Conservation (phyloP, 2,329 filamentous ascomycete species). For the Metarhizium anisopliae region DNA sequence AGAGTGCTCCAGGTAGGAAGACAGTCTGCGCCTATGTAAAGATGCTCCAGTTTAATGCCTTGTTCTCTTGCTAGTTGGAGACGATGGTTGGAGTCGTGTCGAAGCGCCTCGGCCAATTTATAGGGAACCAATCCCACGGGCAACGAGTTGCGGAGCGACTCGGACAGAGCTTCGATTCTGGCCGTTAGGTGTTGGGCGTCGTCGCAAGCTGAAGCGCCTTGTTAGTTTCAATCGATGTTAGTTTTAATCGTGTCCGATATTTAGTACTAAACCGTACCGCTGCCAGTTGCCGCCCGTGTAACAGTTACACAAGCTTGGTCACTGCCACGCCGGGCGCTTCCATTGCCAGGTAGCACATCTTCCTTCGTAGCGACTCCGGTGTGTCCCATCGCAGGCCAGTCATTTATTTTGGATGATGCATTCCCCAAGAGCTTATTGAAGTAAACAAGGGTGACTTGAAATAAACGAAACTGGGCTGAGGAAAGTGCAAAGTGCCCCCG, state of each 20-base stretch:
- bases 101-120: conserved; percentile 13
- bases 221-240: neutral
- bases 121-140: conserved; percentile 14
- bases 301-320: neutral
- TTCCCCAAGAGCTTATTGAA: too few species aligned
- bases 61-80: conserved; percentile 13
- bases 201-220: neutral
- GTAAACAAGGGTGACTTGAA: too few species aligned
- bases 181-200: neutral
- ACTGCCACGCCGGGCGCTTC: neutral
- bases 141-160: conserved; percentile 10
- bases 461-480: too few species aligned
- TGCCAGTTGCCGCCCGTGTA: neutral
- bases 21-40: conserved; percentile 20
- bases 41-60: conserved; percentile 8
- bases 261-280: neutral
- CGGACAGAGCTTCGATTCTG: conserved; percentile 3
- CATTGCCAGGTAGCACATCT: neutral
- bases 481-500: too few species aligned
- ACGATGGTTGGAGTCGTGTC: conserved; percentile 13
- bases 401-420: too few species aligned
- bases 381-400: neutral
- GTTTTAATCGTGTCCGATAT: neutral
- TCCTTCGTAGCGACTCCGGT: neutral
- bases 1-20: conserved; percentile 18